Evolutionary conservation across 2,329 filamentous ascomycete species (phyloP).

Genomic region (Cordyceps javanica): DNA sequence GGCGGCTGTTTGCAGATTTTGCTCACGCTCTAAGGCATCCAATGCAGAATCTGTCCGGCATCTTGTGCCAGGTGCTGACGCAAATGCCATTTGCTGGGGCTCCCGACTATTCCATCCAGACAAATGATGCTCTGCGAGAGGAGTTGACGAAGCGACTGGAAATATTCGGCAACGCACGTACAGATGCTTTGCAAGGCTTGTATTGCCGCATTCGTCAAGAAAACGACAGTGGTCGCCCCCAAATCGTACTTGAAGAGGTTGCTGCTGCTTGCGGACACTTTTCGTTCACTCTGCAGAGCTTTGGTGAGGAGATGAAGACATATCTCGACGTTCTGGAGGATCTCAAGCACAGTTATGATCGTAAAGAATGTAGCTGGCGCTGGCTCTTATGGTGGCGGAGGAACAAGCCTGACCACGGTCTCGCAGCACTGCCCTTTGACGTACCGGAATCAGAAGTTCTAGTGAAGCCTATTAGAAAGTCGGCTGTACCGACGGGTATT

Average conservation of each 20-base stretch:
- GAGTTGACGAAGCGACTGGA: slow-evolving; percentile 69
- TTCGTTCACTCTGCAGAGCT: slow-evolving; percentile 77
- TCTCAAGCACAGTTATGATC: slow-evolving; percentile 61
- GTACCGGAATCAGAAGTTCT: slow-evolving; percentile 30
- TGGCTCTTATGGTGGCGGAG: slow-evolving; percentile 71
- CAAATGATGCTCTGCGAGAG: slow-evolving; percentile 69
- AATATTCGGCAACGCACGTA: slow-evolving; percentile 65
- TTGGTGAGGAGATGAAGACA: slow-evolving; percentile 76
- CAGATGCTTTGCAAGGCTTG: slow-evolving; percentile 64
- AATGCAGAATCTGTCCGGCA: slow-evolving; percentile 84
- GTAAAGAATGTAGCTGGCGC: slow-evolving; percentile 59
- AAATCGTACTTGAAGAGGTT: slow-evolving; percentile 87
- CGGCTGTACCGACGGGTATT: slow-evolving; percentile 42
- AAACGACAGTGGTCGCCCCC: slow-evolving; percentile 57
- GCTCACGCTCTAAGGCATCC: slow-evolving; percentile 79
- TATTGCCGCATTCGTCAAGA: slow-evolving; percentile 69
- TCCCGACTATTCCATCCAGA: slow-evolving; percentile 58
- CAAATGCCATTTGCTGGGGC: slow-evolving; percentile 69
- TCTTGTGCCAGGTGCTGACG: slow-evolving; percentile 72
- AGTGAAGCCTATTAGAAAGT: slow-evolving; percentile 37
- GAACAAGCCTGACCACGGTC: background rate
- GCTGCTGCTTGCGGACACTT: slow-evolving; percentile 91
- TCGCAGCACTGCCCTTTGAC: slow-evolving; percentile 19
- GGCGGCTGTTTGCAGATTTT: slow-evolving; percentile 39
- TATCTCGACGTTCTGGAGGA: slow-evolving; percentile 78